phyloP scores from a whole-genome alignment of 2,329 filamentous ascomycete genomes.

The Thelonectria olida region DNA sequence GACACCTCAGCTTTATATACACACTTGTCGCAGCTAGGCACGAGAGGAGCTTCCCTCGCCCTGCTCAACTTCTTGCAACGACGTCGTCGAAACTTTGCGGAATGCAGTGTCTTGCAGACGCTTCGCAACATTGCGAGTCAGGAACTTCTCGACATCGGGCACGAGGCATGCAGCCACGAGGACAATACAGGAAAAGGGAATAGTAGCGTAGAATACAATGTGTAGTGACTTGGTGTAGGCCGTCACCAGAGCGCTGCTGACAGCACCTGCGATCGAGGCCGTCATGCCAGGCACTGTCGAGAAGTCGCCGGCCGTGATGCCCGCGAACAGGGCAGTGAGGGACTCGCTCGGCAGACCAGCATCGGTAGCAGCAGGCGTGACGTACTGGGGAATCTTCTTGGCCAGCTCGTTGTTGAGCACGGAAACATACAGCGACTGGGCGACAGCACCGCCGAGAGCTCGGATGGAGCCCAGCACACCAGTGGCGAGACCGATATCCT shows the following conservation, averaged over 20 bases:
- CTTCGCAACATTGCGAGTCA: constrained; percentile 55
- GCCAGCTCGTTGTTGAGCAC: constrained; percentile 48
- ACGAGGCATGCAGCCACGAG: constrained; percentile 49
- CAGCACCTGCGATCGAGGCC: constrained; percentile 44
- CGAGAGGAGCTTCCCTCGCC: background rate
- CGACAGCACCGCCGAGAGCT: constrained; percentile 50
- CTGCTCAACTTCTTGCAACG: constrained; percentile 7
- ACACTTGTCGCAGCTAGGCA: background rate
- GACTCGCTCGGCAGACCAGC: constrained; percentile 47
- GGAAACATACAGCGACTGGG: constrained; percentile 48
- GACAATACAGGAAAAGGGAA: constrained; percentile 52
- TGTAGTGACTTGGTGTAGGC: constrained; percentile 56
- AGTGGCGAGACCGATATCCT: constrained; percentile 56
- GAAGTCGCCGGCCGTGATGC: constrained; percentile 44
- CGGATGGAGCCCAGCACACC: constrained; percentile 58
- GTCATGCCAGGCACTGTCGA: constrained; percentile 47
- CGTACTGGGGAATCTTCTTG: constrained; percentile 45
- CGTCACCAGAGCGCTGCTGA: constrained; percentile 45
- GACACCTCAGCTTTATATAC: background rate
- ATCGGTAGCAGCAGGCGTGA: constrained; percentile 44
- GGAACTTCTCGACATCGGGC: constrained; percentile 53
- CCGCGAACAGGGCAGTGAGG: constrained; percentile 45
- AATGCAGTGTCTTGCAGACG: constrained; percentile 45
- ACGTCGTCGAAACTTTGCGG: constrained; percentile 13
- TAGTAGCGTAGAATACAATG: constrained; percentile 52